Evolutionary conservation across 1,284 basidiomycete genomes (phyloP).

Genomic region (Trichosporon coremiiforme): DNA sequence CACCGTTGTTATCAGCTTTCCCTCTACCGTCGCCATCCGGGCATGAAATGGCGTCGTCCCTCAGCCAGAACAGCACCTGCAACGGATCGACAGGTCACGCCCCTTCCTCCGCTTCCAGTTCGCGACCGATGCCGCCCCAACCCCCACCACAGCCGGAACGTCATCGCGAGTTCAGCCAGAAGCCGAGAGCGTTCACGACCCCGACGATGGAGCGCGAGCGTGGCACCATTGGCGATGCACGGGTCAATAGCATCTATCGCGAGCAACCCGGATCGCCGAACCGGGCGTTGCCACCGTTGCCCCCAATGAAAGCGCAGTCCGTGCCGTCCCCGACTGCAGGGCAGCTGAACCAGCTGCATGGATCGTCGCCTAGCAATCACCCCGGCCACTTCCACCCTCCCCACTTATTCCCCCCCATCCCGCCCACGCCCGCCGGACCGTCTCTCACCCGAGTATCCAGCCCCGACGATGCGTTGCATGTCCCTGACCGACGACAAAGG

Average conservation of each 20-base stretch:
- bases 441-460: constrained; percentile 35
- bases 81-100: background rate
- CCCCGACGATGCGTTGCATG: constrained; percentile 41
- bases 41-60: background rate
- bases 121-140: constrained; percentile 37
- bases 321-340: constrained; percentile 20
- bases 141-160: constrained; percentile 52
- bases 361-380: constrained; percentile 19
- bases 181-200: constrained; percentile 42
- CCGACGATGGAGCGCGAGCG: constrained; percentile 28
- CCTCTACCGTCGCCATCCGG: background rate
- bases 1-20: constrained; percentile 4
- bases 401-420: constrained; percentile 27
- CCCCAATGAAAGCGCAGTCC: constrained; percentile 29
- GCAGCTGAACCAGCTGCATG: constrained; percentile 21
- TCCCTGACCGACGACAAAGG: constrained; percentile 27
- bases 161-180: constrained; percentile 32
- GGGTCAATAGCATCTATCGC: constrained; percentile 1
- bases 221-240: background rate
- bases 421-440: constrained; percentile 19
- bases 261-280: constrained; percentile 38
- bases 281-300: constrained; percentile 44
- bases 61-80: constrained; percentile 8
- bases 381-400: constrained; percentile 23
- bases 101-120: background rate